Base-by-base conservation (phyloP, 768 basidiomycete genomes). In the Plicaturopsis crispa region DNA sequence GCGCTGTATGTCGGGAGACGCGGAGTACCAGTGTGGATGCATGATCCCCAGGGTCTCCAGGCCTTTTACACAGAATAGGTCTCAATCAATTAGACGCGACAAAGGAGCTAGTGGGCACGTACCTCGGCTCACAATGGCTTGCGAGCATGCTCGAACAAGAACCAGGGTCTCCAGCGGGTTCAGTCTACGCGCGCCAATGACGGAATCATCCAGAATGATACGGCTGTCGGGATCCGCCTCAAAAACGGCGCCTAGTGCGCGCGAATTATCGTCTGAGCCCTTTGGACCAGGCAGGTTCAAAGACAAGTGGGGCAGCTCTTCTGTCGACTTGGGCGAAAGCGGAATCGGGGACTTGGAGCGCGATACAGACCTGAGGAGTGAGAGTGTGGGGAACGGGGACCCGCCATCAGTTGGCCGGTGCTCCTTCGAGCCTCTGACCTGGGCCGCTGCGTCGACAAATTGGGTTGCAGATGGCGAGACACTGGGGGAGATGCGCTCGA, bases 1-100 rank as follows among this genome's bases (percentile, higher is more conserved):
- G 47, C 63, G 76, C 55, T 89, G 86, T n/a, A 71, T 59, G 7
- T 75, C 72, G 6, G 75, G 74, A 5, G 82, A 85, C 6, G 85
- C 69, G 28, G 84, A 80, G 54, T 82, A 69, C 85, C 83, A 89
- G 54, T 88, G 81, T 4, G 87, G 84, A 49, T 83, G 82, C 83
- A 89, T 89, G 33, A 89, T 68, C 14, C 86, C 87, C 33, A 84
- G 77, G 3, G 80, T 78, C 54, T 87, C 84, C 36, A 87, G 66
- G n/a, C 85, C 85, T 88, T 43, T 10, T 44, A 40, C 30, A 44
- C 47, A 28, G 24, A 33, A 35, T 36, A 44, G 36, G 14, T 31
- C 24, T 31, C 24, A 38, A 22, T 36, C 14, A 19, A 23, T 44
- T 18, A 40, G 39, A 35, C 51, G 17, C 26, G 26, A 14, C n/a